A percentile compares a stretch with the other conserved stretches of the same genome.
phyloP scores from a whole-genome alignment of 208 protist species.

The Leishmania arabica region DNA sequence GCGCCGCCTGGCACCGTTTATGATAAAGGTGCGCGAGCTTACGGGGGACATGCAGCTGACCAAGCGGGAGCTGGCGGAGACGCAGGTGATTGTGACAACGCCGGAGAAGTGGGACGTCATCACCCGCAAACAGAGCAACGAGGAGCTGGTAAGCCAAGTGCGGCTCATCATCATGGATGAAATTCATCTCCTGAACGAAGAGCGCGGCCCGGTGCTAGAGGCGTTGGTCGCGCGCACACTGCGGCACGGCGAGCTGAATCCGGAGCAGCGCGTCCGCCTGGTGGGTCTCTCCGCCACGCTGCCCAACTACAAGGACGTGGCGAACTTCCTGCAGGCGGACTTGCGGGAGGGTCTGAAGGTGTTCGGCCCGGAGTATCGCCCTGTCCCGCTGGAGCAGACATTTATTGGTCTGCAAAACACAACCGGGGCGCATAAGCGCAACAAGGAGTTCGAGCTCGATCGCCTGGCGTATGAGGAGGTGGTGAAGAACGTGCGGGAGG shows the following conservation, averaged over 20 bases:
- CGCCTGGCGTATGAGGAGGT: conserved; percentile 82
- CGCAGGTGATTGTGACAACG: conserved; percentile 99
- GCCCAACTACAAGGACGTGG: conserved; percentile 99
- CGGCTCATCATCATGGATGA: conserved; percentile 99
- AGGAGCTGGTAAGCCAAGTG: conserved; percentile 88
- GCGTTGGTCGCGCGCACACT: conserved; percentile 98
- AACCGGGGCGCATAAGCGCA: conserved; percentile 26
- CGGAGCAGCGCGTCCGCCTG: conserved; percentile 92
- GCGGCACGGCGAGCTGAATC: conserved; percentile 90
- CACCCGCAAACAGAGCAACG: conserved; percentile 98
- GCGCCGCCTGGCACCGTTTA: conserved; percentile 87
- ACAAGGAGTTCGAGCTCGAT: conserved; percentile 74
- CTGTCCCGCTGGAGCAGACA: conserved; percentile 96
- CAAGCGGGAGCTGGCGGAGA: conserved; percentile 95
- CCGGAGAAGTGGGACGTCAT: conserved; percentile 99
- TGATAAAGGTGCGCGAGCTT: conserved; percentile 95
- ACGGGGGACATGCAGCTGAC: conserved; percentile 99
- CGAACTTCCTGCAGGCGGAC: conserved; percentile 96
- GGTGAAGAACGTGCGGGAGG: conserved; percentile 81
- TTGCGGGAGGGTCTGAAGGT: conserved; percentile 94
- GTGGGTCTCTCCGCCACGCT: conserved; percentile 99
- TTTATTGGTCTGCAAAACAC: conserved; percentile 93
- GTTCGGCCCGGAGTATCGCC: conserved; percentile 96
- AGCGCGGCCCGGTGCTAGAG: conserved; percentile 98
- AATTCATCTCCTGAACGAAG: conserved; percentile 99